Evolutionary conservation across 2,329 filamentous ascomycete genomes (phyloP).

Genomic region (Beauveria scarabaeidicola): DNA sequence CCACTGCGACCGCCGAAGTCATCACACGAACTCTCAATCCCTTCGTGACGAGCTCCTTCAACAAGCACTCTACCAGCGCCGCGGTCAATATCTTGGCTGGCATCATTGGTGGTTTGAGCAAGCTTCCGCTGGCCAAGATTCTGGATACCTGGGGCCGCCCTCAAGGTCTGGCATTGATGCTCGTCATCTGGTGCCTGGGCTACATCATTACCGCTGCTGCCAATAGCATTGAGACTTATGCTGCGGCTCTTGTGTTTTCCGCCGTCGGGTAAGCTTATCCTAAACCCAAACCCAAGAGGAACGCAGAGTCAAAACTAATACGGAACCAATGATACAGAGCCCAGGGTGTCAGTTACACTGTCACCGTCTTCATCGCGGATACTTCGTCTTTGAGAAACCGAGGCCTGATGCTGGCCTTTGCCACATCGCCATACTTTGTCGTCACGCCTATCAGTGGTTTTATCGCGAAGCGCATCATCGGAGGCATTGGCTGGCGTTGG

Average conservation of each 20-base stretch:
- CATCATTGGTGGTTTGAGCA: constrained; percentile 51
- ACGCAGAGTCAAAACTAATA: not conserved
- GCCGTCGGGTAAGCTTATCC: constrained; percentile 41
- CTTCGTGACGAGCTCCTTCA: constrained; percentile 43
- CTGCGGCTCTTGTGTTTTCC: constrained; percentile 59
- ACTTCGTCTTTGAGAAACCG: constrained; percentile 58
- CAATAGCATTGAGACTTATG: constrained; percentile 50
- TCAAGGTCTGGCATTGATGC: constrained; percentile 49
- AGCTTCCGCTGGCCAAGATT: constrained; percentile 58
- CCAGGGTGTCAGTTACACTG: constrained; percentile 32
- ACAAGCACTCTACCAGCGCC: constrained; percentile 44
- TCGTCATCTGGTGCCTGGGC: constrained; percentile 40
- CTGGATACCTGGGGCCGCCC: constrained; percentile 60
- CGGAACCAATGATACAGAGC: constrained; percentile 17
- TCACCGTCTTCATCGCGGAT: constrained; percentile 57
- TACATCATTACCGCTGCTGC: constrained; percentile 60
- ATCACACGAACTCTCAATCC: constrained; percentile 33
- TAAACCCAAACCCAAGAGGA: no score
- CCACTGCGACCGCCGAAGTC: constrained; percentile 29
- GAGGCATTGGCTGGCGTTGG: constrained; percentile 55
- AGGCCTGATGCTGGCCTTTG: constrained; percentile 55
- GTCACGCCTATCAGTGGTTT: constrained; percentile 57
- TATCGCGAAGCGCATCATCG: constrained; percentile 43
- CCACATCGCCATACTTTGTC: constrained; percentile 56
- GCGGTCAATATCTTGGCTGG: constrained; percentile 45